phyloP scores from a whole-genome alignment of 768 basidiomycete species.

The Botryobasidium botryosum region DNA sequence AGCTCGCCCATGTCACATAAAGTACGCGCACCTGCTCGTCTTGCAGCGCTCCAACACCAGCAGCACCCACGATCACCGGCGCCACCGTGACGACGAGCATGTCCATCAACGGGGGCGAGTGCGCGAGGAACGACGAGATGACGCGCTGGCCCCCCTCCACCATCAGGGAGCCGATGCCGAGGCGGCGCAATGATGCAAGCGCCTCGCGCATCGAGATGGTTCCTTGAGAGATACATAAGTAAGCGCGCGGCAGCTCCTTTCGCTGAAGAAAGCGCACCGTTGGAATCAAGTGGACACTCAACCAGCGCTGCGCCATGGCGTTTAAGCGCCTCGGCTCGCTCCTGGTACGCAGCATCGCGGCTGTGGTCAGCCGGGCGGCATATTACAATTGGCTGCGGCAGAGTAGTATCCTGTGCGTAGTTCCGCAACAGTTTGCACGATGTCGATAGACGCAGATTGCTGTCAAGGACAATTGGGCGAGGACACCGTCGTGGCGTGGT shows the following conservation, averaged over 20 bases:
- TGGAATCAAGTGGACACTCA: too few species aligned
- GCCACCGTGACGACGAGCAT: constrained; percentile 71
- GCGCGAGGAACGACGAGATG: constrained; percentile 51
- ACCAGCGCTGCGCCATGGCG: too few species aligned
- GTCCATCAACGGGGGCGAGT: constrained; percentile 33
- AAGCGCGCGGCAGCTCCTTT: too few species aligned
- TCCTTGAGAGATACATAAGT: neutral
- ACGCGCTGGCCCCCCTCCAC: constrained; percentile 86
- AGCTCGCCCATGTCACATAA: too few species aligned
- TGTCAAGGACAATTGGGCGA: constrained; percentile 71
- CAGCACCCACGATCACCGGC: constrained; percentile 60
- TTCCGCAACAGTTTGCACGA: constrained; percentile 58
- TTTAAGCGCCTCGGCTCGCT: too few species aligned
- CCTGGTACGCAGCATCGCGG: too few species aligned
- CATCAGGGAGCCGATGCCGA: constrained; percentile 67
- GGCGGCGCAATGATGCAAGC: constrained; percentile 33
- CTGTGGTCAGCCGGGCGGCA: too few species aligned
- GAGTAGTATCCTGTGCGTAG: too few species aligned
- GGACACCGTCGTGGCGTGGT: constrained; percentile 28
- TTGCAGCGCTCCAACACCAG: too few species aligned
- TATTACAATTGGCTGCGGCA: too few species aligned
- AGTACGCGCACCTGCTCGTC: too few species aligned
- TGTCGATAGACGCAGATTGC: constrained; percentile 44
- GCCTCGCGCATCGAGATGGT: constrained; percentile 23
- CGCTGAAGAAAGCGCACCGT: too few species aligned